Base-by-base conservation (phyloP, 2,329 filamentous ascomycete genomes). In the Septoria linicola region DNA sequence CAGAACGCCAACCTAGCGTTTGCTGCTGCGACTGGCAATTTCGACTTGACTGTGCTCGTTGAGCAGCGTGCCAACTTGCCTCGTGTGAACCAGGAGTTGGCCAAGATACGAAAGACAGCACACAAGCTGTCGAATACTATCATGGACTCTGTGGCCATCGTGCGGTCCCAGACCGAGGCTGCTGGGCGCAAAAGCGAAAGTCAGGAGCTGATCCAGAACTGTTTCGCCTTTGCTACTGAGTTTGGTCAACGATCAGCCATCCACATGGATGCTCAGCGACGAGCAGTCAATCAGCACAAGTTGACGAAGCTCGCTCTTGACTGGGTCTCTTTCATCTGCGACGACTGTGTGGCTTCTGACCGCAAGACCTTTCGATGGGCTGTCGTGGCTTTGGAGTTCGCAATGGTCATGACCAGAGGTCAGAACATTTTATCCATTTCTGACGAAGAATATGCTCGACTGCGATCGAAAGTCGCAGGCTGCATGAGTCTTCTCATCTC, bases 401-500 rank as follows among this genome's bases (percentile, higher is more conserved):
- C 91, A 46, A 97, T 96, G 90, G 84, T 87, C 60, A 97, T 97
- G 86, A 99, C 93, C 0, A 82, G 89, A 45, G 93, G 93, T 8
- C 85, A 91, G 53, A 91, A 96, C 63, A 95, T 99, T 41, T 73
- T 99, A n/a, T 88, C 86, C 1, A 83, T 99, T 53, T 89, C 86
- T 34, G 89, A 96, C 52, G 82, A 87, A 34, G 92, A 99, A 66
- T 99, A 96, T 68, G 81, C 84, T 4, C 84, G 80, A 57, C 76
- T 99, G 56, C 82, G 92, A 37, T 79, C 83, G 51, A 97, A 96
- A 70, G 93, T 99, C 4, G 90, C 90, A 7, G 92, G 92, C 0
- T 99, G 93, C 70, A 99, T 99, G 93, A 91, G 89, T 16, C 80
- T 99, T 19, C 78, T 99, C 41, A 97, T 99, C 60, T 96, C 91